phyloP scores from a whole-genome alignment of 2,329 filamentous ascomycete species.

The Alternaria sp. region DNA sequence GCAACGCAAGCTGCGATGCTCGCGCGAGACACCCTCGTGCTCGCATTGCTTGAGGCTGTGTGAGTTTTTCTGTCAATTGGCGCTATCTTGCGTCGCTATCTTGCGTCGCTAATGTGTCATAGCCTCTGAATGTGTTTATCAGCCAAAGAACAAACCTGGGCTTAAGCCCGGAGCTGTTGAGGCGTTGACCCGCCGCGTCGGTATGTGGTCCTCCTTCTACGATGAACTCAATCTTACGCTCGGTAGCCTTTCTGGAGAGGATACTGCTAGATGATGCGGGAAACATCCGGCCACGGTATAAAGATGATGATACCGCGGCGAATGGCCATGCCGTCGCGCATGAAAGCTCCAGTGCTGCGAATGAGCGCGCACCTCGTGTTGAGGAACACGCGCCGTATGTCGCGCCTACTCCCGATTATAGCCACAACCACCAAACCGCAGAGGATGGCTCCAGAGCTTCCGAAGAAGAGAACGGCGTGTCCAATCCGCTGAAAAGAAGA shows the following conservation, averaged over 20 bases:
- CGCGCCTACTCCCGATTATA: background rate
- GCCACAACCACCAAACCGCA: background rate
- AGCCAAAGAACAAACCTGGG: slow-evolving; percentile 43
- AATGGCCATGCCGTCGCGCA: background rate
- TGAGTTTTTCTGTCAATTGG: slow-evolving; percentile 19
- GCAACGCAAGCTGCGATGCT: slow-evolving; percentile 42
- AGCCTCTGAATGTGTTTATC: slow-evolving; percentile 41
- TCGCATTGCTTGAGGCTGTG: slow-evolving; percentile 42
- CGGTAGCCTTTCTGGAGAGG: slow-evolving; percentile 36
- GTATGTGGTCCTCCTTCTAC: slow-evolving; percentile 17
- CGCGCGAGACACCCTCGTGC: slow-evolving; percentile 39
- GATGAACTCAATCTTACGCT: slow-evolving; percentile 15
- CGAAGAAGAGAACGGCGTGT: background rate
- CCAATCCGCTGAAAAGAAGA: slow-evolving; percentile 36
- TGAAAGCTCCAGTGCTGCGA: background rate
- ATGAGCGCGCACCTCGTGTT: slow-evolving; percentile 2
- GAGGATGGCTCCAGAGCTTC: background rate
- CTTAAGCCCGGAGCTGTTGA: slow-evolving; percentile 44
- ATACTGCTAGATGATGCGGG: slow-evolving; percentile 39
- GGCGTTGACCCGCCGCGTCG: slow-evolving; percentile 42
- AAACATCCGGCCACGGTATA: slow-evolving; percentile 31
- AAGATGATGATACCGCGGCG: background rate
- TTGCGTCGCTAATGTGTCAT: slow-evolving; percentile 13
- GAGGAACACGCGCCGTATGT: slow-evolving; percentile 2
- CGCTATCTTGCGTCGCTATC: background rate